Evolutionary conservation across 352 stramenopile species (phyloP).

Genomic region (Thraustotheca clavata): DNA sequence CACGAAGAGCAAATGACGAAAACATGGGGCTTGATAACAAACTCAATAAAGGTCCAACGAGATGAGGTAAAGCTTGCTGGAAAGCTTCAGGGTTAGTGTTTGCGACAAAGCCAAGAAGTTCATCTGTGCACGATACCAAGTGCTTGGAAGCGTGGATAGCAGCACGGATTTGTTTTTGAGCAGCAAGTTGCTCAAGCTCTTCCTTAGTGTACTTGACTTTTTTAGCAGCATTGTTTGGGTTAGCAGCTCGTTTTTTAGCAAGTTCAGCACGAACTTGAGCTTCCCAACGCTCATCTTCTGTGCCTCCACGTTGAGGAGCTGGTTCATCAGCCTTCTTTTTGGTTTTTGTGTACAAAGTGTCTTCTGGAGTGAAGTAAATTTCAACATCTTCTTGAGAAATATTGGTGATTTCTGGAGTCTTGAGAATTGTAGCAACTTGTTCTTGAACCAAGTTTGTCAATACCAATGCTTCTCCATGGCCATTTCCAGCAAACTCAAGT

Average conservation of each 20-base stretch:
- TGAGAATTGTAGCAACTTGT: constrained; percentile 41
- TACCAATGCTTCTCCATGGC: constrained; percentile 61
- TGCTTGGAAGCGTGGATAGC: constrained; percentile 37
- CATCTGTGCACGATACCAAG: constrained; percentile 41
- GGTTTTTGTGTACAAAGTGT: constrained; percentile 55
- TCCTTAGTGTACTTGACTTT: constrained; percentile 31
- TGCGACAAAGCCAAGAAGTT: constrained; percentile 55
- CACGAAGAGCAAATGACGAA: constrained; percentile 28
- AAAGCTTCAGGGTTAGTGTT: constrained; percentile 49
- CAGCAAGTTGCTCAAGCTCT: constrained; percentile 41
- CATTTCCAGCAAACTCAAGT: constrained; percentile 72
- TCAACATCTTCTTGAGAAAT: constrained; percentile 50
- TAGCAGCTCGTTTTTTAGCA: constrained; percentile 32
- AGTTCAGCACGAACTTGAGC: constrained; percentile 76
- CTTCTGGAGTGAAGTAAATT: constrained; percentile 52
- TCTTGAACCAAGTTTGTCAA: constrained; percentile 64
- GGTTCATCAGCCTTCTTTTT: constrained; percentile 37
- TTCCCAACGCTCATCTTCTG: constrained; percentile 80
- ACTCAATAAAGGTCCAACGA: constrained; percentile 40
- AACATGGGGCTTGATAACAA: constrained; percentile 62
- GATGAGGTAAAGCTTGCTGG: constrained; percentile 55
- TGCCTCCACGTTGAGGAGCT: constrained; percentile 34
- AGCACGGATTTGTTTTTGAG: constrained; percentile 50
- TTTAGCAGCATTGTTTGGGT: constrained; percentile 24
- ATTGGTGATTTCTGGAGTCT: constrained; percentile 36